A percentile compares a stretch with the other conserved stretches of the same genome.
Conservation (phyloP, 768 basidiomycete genomes). For the Pleurotus salmoneostramineus region DNA sequence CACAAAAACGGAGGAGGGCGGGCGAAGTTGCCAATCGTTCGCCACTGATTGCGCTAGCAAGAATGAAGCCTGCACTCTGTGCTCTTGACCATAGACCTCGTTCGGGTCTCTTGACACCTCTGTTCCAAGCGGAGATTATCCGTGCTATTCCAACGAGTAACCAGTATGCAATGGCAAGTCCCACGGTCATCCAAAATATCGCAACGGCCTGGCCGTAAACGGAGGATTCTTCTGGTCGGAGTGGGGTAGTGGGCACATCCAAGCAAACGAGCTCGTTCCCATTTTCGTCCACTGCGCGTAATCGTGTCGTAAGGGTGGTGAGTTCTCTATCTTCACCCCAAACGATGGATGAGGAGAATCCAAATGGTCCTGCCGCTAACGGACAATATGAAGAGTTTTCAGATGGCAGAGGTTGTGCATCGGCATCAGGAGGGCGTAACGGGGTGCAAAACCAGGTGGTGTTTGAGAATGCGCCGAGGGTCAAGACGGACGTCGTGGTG, state of each 20-base stretch:
- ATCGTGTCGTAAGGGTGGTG: constrained; percentile 77
- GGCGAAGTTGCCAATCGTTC: constrained; percentile 83
- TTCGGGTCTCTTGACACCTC: constrained; percentile 59
- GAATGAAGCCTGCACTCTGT: constrained; percentile 82
- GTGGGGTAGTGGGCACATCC: constrained; percentile 73
- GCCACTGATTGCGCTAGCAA: constrained; percentile 91
- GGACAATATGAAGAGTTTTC: constrained; percentile 64
- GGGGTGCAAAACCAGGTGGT: constrained; percentile 73
- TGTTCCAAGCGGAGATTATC: constrained; percentile 79
- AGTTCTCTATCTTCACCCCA: constrained; percentile 64
- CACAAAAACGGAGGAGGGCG: constrained; percentile 86
- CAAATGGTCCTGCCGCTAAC: constrained; percentile 73
- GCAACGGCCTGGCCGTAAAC: constrained; percentile 65
- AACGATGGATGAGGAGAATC: constrained; percentile 71
- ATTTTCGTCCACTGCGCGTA: constrained; percentile 87
- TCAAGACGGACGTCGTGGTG: constrained; percentile 75
- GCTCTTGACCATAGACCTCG: constrained; percentile 65
- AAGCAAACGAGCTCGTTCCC: constrained; percentile 81
- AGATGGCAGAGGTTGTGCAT: constrained; percentile 53
- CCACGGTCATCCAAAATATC: constrained; percentile 74
- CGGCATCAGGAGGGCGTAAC: constrained; percentile 77
- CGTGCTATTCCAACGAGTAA: constrained; percentile 76
- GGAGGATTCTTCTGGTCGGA: constrained; percentile 50
- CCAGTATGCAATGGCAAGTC: constrained; percentile 79
- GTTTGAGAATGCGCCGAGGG: constrained; percentile 68